These are phyloP conservation scores for Cochlearia excelsa DNA, from an alignment of 345 rosid species.

Conservation along the genomic window DNA sequence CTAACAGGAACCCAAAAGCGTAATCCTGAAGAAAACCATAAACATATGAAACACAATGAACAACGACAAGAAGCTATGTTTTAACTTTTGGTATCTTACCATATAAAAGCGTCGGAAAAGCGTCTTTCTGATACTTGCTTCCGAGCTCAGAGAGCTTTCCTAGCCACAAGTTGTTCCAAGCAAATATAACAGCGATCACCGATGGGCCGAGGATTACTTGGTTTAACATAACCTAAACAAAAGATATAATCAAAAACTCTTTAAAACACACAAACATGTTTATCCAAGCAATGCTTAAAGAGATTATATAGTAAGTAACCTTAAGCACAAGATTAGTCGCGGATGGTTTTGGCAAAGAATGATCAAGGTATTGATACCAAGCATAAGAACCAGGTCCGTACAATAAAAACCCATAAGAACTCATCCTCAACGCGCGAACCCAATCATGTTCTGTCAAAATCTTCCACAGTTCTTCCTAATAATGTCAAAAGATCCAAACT, in stretches of 20 bases:
- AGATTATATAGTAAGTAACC: constrained; percentile 38
- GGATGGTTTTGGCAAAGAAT: constrained; percentile 63
- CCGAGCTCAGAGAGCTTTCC: constrained; percentile 75
- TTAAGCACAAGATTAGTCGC: constrained; percentile 60
- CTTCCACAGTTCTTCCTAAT: constrained; percentile 43
- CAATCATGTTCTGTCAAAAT: constrained; percentile 69
- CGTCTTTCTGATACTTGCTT: constrained; percentile 70
- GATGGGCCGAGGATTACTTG: constrained; percentile 86
- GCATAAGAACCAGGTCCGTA: constrained; percentile 93
- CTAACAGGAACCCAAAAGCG: constrained; percentile 98
- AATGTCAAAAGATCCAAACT: constrained; percentile 3
- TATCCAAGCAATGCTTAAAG: neutral
- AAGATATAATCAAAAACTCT: constrained; percentile 1
- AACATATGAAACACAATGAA: neutral
- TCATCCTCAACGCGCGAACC: constrained; percentile 83
- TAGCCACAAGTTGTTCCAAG: constrained; percentile 91
- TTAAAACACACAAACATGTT: neutral
- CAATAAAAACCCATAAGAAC: constrained; percentile 81
- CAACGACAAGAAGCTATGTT: neutral
- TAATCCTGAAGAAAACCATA: constrained; percentile 56
- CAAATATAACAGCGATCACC: constrained; percentile 84
- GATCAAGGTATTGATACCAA: constrained; percentile 82
- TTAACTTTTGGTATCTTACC: constrained; percentile 41
- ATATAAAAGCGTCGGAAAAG: constrained; percentile 68
- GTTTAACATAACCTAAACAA: constrained; percentile 69